A percentile compares a stretch with the other conserved stretches of the same genome.
Evolutionary conservation across 2,329 filamentous ascomycete genomes (phyloP).

Genomic region (Fusarium mangiferae): DNA sequence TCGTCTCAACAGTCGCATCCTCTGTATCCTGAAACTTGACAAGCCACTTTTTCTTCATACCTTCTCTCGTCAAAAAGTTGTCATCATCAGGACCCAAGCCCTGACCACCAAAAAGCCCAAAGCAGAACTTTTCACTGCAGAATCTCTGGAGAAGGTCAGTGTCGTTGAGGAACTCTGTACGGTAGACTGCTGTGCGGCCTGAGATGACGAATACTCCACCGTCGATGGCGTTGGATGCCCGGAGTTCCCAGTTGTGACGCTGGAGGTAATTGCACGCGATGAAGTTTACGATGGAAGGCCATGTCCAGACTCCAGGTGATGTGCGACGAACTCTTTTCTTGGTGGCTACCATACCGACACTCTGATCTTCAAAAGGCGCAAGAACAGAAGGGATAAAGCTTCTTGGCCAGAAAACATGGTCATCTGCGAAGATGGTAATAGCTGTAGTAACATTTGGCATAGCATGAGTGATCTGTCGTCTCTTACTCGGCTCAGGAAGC

Average conservation of each 20-base stretch:
- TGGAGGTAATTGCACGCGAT: constrained; percentile 68
- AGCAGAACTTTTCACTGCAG: constrained; percentile 61
- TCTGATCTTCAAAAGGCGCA: constrained; percentile 55
- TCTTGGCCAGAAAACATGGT: constrained; percentile 63
- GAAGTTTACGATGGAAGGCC: constrained; percentile 60
- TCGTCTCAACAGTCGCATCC: constrained; percentile 62
- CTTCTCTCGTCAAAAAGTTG: constrained; percentile 68
- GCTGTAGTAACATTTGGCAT: constrained; percentile 51
- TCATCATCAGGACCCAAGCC: constrained; percentile 66
- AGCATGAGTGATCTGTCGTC: constrained; percentile 57
- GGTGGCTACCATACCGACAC: constrained; percentile 66
- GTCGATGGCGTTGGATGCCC: constrained; percentile 65
- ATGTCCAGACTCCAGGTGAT: constrained; percentile 39
- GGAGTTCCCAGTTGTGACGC: constrained; percentile 71
- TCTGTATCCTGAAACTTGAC: constrained; percentile 65
- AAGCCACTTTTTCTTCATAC: constrained; percentile 60
- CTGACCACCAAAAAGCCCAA: constrained; percentile 48
- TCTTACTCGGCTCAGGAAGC: constrained; percentile 56
- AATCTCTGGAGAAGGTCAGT: constrained; percentile 56
- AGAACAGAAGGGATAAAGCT: constrained; percentile 56
- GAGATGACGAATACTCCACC: constrained; percentile 69
- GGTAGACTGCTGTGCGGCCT: constrained; percentile 63
- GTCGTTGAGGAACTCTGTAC: constrained; percentile 60
- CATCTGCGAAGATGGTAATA: constrained; percentile 61
- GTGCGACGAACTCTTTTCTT: constrained; percentile 63